Percentiles rank a stretch among this genome's conserved stretches.
phyloP scores from a whole-genome alignment of 345 rosid species.

The Pelargonium nanum region DNA sequence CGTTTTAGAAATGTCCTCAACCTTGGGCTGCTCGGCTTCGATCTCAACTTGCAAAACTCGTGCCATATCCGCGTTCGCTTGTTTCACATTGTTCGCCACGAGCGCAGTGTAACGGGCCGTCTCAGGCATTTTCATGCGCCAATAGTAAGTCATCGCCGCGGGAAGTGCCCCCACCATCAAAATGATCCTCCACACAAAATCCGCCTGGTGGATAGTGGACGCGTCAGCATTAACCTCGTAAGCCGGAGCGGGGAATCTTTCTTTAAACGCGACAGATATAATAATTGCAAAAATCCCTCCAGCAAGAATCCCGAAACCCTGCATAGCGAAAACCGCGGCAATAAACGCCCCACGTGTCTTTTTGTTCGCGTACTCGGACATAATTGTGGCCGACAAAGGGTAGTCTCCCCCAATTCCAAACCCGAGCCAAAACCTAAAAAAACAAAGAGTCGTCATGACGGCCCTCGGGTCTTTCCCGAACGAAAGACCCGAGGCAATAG shows the following conservation, averaged over 20 bases:
- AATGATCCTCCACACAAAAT: conserved; percentile 74
- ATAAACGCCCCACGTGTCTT: no score
- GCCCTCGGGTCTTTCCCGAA: conserved; percentile 17
- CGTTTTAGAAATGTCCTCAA: conserved; percentile 10
- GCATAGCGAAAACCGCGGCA: conserved; percentile 93
- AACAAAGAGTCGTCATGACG: conserved; percentile 26
- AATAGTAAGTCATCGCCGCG: conserved; percentile 68
- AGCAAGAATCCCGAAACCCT: conserved; percentile 69
- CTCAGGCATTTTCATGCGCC: conserved; percentile 83
- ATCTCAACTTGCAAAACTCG: conserved; percentile 63
- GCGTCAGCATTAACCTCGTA: conserved; percentile 33
- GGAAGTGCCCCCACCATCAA: conserved; percentile 77
- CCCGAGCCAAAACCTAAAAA: conserved; percentile 36
- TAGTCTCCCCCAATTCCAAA: conserved; percentile 34
- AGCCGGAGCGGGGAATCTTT: conserved; percentile 39
- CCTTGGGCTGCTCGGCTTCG: conserved; percentile 40
- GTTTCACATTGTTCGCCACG: conserved; percentile 60
- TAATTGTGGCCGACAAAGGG: conserved; percentile 37
- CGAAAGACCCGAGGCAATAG: conserved; percentile 25
- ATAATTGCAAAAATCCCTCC: conserved; percentile 66
- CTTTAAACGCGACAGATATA: conserved; percentile 35
- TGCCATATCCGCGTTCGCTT: conserved; percentile 72
- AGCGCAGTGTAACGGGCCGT: conserved; percentile 86
- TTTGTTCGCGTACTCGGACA: conserved; percentile 81
- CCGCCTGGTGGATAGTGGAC: conserved; percentile 60